Evolutionary conservation across 305 asterid genomes (phyloP), one percentile per base, ranked within the genome.

Genomic region (Plantago coronopus): DNA sequence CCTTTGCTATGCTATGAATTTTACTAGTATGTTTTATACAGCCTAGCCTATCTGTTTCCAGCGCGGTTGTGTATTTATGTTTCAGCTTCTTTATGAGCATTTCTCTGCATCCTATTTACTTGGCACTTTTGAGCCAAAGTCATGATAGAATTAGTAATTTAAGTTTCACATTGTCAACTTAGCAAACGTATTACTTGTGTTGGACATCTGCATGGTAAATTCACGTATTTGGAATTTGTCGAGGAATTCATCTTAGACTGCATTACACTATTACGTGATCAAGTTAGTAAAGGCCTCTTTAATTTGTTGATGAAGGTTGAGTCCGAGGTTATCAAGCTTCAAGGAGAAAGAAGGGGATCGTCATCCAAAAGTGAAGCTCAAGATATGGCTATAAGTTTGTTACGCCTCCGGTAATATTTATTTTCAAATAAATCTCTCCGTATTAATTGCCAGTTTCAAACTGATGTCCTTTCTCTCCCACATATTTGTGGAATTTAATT

Each of bases 341-440:
- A 76, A 74, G 88, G 83, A 80, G 70, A 74, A 68, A 81, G 79
- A 81, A 85, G 83, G 67, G 99, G 97, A 23, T 76, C 95, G 8
- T 69, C 82, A 2, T 79, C 96, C 62, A 87, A 93, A 75, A 82
- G 88, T 75, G 98, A 89, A 78, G 97, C 84, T 82, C 99, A 93
- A 77, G 99, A 93, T 76, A 81, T 76, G 89, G 99, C 96, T 78
- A 77, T 93, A 73, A 80, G 89, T 45, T 71, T 93, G 70, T 82
- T 93, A 75, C 87, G 99, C 56, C 66, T 89, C 42, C 95, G 88
- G 99, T 93, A 60, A 40, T 76, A 68, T 57, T 54, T 57, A 53
- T 47, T 64, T 54, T 38, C 62, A 47, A 48, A n/a, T 34, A 54
- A 27, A 19, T 66, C 48, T 49, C 40, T 44, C 61, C 22, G 15